Base-by-base conservation (phyloP, 768 basidiomycete genomes). In the Auricularia sp. region DNA sequence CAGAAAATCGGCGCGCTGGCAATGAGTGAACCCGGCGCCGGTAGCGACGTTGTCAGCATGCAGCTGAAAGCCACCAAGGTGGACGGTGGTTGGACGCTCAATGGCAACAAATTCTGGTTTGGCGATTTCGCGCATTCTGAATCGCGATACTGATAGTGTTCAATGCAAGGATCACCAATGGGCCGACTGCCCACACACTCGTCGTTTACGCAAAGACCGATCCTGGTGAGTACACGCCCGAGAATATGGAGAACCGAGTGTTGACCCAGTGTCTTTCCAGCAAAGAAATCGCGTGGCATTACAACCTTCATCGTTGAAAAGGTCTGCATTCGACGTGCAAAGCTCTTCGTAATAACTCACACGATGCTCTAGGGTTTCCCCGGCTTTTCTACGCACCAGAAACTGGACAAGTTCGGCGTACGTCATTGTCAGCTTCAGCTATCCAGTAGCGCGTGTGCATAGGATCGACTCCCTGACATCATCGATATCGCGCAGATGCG, bases 41-140 rank as follows among this genome's bases (percentile, higher is more conserved):
- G 95, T 64, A 93, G 91, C 71, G 94, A 98, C 75, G 94, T 98
- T n/a, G 86, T 97, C 21, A 91, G 91, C 71, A 98, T 98, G 95
- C 81, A 80, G 70, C 77, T 93, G 64, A 86, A 81, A 66, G 93
- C 93, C 29, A 87, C 88, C 68, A 90, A 88, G 77, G 79, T 87
- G 4, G 76, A 83, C 34, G 89, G 86, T 51, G 87, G 91, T 43
- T 97, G 84, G 81, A 77, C 79, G 65, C 74, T 98, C 67, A 95
- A 91, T 70, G 95, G 94, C 0, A 92, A 86, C 69, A 97, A 97
- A 74, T 95, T 95, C 76, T 98, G 94, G 94, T 92, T 66, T 64
- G 84, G 12, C 12, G 51, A 33, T 60, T 39, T 67, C 7, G 29
- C 29, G 29, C 29, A 29, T 29, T 51, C n/a, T 7, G 21, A 5